Evolutionary conservation across 208 protist genomes (phyloP), one percentile per base, ranked within the genome.

Genomic region (Wallacemonas sp.): DNA sequence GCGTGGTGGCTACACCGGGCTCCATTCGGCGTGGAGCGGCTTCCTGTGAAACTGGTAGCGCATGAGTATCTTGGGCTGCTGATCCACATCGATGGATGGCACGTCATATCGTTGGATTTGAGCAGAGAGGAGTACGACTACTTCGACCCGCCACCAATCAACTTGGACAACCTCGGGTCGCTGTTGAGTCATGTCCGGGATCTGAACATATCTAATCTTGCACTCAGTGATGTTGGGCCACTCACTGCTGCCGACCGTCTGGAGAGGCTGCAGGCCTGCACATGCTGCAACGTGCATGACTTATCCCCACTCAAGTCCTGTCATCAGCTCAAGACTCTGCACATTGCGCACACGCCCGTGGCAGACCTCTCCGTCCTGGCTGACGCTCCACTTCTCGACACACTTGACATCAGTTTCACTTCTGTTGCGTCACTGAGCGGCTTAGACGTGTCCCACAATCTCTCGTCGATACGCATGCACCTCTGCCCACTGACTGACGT

Each of bases 1-100:
- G 47, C 19, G 24, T 55, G 47, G 47, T 55, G 26, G 47, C 47
- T 55, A 5, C 47, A 32, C 47, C 26, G 47, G 4, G n/a, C n/a
- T 14, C 47, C 47, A 5, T 55, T 55, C 17, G 26, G 47, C 30
- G 47, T 29, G 8, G 24, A 55, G 19, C 21, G 26, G 19, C 21
- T 55, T 17, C 47, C 47, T 30, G 47, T 55, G 6, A 33, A 55
- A n/a, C 11, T 32, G 24, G n/a, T 55, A 5, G 47, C 21, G 5
- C n/a, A n/a, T 24, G 17, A 32, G 9, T 55, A 17, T 24, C 9
- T 9, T 1, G 47, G 30, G 23, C 6, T 19, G 16, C 17, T 55
- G 14, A 24, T 55, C 8, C 19, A 29, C 17, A 23, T 5, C 26
- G 47, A 32, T 16, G 26, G 17, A 16, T 55, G 47, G 47, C 41